Percentiles rank a stretch among this genome's conserved stretches.
phyloP scores from a whole-genome alignment of 2,329 filamentous ascomycete species.

The Ophiocordyceps camponoti-floridani region DNA sequence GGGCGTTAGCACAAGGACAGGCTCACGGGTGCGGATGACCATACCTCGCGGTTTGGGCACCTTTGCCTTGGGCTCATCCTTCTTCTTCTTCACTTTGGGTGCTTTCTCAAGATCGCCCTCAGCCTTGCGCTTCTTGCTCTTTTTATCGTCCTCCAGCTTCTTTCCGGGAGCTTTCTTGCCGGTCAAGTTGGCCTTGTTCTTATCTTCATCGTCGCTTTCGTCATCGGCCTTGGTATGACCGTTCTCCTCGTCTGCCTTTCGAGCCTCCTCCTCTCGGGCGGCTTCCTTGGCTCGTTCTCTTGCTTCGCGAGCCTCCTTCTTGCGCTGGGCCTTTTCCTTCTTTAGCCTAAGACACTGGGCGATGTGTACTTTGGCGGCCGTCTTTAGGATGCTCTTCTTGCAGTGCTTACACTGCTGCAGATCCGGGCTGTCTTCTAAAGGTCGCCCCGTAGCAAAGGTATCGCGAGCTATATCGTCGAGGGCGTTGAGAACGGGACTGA shows the following conservation, averaged over 20 bases:
- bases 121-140: constrained; percentile 64
- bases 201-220: constrained; percentile 23
- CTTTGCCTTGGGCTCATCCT: constrained; percentile 77
- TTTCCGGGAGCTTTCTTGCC: constrained; percentile 49
- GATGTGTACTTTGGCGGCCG: constrained; percentile 62
- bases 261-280: constrained; percentile 37
- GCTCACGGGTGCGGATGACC: background rate
- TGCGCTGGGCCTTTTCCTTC: constrained; percentile 61
- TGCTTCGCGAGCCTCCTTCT: constrained; percentile 58
- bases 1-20: background rate
- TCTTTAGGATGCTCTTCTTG: constrained; percentile 69
- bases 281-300: constrained; percentile 46
- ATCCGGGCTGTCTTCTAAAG: constrained; percentile 63
- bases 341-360: constrained; percentile 71
- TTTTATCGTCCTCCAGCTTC: constrained; percentile 47
- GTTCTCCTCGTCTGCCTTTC: constrained; percentile 30
- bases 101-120: constrained; percentile 64
- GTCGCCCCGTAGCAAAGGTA: constrained; percentile 65
- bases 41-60: constrained; percentile 65
- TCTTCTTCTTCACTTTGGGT: constrained; percentile 84
- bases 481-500: constrained; percentile 41
- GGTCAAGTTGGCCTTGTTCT: constrained; percentile 16
- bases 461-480: constrained; percentile 62
- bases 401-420: constrained; percentile 84
- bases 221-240: constrained; percentile 31